A percentile compares a stretch with the other conserved stretches of the same genome.
phyloP scores from a whole-genome alignment of 768 basidiomycete species.

The Zangia roseola region DNA sequence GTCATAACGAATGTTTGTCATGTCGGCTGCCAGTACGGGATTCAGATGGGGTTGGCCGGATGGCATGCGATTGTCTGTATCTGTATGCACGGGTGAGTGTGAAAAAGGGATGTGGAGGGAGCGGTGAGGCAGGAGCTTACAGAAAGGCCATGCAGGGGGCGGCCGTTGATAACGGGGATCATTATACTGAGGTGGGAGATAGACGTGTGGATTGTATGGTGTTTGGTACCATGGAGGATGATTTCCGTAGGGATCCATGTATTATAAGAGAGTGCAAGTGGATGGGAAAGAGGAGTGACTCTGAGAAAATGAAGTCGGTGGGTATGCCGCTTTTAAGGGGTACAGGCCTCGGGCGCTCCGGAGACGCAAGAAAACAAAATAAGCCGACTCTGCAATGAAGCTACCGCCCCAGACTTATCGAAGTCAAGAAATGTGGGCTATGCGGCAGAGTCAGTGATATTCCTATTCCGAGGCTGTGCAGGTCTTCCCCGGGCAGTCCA shows the following conservation, averaged over 20 bases:
- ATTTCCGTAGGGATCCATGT: slow-evolving; percentile 27
- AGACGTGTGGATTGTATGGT: slow-evolving; percentile 31
- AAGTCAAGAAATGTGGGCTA: too few species aligned
- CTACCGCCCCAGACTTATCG: background rate
- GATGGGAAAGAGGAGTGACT: background rate
- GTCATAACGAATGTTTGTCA: slow-evolving; percentile 50
- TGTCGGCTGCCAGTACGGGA: slow-evolving; percentile 52
- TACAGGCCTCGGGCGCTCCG: slow-evolving; percentile 8
- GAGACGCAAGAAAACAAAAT: slow-evolving; percentile 3
- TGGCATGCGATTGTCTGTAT: slow-evolving; percentile 19
- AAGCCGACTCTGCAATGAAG: slow-evolving; percentile 4
- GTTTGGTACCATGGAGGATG: slow-evolving; percentile 24
- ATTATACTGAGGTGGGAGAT: slow-evolving; percentile 22
- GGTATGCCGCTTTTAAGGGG: slow-evolving; percentile 13
- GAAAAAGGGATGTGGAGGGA: background rate
- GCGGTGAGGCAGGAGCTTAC: slow-evolving; percentile 9
- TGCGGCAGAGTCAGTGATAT: too few species aligned
- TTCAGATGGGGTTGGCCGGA: slow-evolving; percentile 53
- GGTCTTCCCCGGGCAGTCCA: too few species aligned
- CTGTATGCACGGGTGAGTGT: background rate
- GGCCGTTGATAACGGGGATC: slow-evolving; percentile 14
- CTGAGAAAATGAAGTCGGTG: background rate
- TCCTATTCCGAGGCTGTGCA: too few species aligned
- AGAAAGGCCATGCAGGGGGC: slow-evolving; percentile 12
- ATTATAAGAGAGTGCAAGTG: background rate